Evolutionary conservation across 1,284 basidiomycete genomes (phyloP).

Genomic region (Cystobasidium sp.): DNA sequence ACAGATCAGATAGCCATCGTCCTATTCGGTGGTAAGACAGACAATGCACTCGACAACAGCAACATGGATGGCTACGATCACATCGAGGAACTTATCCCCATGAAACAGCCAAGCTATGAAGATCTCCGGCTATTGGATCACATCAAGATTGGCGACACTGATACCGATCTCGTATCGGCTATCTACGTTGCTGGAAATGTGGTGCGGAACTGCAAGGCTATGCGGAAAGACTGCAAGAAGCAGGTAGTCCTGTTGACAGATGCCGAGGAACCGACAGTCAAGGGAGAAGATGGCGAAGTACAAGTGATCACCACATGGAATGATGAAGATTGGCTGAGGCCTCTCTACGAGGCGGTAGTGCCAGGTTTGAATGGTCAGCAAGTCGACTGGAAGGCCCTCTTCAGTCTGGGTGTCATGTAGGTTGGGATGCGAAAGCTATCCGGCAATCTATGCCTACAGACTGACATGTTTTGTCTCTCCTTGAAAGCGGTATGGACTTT

Average conservation of each 20-base stretch:
- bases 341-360: slow-evolving; percentile 27
- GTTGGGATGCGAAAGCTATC: neutral
- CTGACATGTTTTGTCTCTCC: too few relatives aligned
- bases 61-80: slow-evolving; percentile 34
- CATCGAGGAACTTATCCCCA: slow-evolving; percentile 34
- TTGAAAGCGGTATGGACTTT: slow-evolving; percentile 39
- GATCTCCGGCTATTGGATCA: slow-evolving; percentile 4
- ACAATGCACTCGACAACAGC: slow-evolving; percentile 26
- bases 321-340: slow-evolving; percentile 30
- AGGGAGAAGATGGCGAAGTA: slow-evolving; percentile 23
- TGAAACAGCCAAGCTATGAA: slow-evolving; percentile 23
- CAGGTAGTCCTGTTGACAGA: slow-evolving; percentile 41
- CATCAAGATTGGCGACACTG: slow-evolving; percentile 15
- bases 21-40: slow-evolving; percentile 29
- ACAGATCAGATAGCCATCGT: slow-evolving; percentile 43
- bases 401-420: slow-evolving; percentile 35
- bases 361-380: slow-evolving; percentile 19
- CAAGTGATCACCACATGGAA: slow-evolving; percentile 30
- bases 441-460: too few relatives aligned
- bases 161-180: slow-evolving; percentile 33
- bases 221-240: slow-evolving; percentile 38
- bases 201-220: slow-evolving; percentile 25
- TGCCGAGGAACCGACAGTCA: slow-evolving; percentile 29
- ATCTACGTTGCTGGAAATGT: slow-evolving; percentile 41
- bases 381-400: slow-evolving; percentile 31